Evolutionary conservation across 306 rosid genomes (phyloP).

Genomic region (Vigna radiata): DNA sequence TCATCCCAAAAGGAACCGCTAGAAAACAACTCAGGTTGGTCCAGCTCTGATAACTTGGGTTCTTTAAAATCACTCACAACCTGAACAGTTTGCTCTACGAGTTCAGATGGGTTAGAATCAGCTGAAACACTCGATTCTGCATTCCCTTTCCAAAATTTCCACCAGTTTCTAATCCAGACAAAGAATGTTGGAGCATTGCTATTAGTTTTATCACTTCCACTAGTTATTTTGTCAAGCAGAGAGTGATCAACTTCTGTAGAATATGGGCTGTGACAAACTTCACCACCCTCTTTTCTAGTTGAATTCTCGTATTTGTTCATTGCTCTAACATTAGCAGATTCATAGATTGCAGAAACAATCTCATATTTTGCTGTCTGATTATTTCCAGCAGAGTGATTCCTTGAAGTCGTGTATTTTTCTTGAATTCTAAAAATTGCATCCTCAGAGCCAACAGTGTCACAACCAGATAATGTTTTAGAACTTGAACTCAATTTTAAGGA

Average conservation of each 20-base stretch:
- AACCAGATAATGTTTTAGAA: slow-evolving; percentile 49
- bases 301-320: slow-evolving; percentile 42
- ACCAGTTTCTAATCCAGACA: slow-evolving; percentile 54
- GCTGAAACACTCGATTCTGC: slow-evolving; percentile 41
- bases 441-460: slow-evolving; percentile 43
- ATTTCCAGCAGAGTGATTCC: slow-evolving; percentile 44
- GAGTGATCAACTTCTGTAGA: slow-evolving; percentile 46
- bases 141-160: slow-evolving; percentile 52
- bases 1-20: slow-evolving; percentile 69
- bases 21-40: slow-evolving; percentile 58
- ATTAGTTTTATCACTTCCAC: slow-evolving; percentile 42
- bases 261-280: slow-evolving; percentile 39
- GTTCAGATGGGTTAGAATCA: slow-evolving; percentile 49
- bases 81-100: slow-evolving; percentile 48
- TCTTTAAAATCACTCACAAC: slow-evolving; percentile 35
- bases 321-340: slow-evolving; percentile 44
- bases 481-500: slow-evolving; percentile 47
- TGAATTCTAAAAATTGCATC: slow-evolving; percentile 38
- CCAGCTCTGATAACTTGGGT: slow-evolving; percentile 46
- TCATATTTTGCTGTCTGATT: slow-evolving; percentile 31
- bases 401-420: slow-evolving; percentile 47
- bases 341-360: slow-evolving; percentile 17
- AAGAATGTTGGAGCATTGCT: slow-evolving; percentile 50
- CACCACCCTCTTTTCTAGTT: slow-evolving; percentile 47
- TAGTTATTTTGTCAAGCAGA: slow-evolving; percentile 43